Base-by-base conservation (phyloP, 441 rosid genomes). In the Lepidium campestre region DNA sequence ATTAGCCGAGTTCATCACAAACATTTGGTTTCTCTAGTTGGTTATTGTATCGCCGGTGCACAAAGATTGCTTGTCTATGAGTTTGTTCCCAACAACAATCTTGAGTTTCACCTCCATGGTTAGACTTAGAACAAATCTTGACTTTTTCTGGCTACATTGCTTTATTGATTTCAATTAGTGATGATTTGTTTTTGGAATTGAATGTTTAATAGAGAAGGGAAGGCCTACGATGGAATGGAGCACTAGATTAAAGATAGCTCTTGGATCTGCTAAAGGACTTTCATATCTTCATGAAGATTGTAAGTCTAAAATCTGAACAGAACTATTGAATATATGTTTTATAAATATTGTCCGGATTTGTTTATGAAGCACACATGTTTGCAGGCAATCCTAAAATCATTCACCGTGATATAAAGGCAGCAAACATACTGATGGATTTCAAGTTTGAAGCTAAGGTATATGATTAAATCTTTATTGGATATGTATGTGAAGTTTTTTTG, bases 201-300 rank as follows among this genome's bases (percentile, higher is more conserved):
- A 25, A 18, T 66, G 23, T 25, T 10, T 68, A 81, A 56, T 84
- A 93, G 99, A 81, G 23, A 86, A 86, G 62, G 97, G 90, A 50
- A 80, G 85, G 5, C 97, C 93, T n/a, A 79, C 86, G 5, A 88
- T 94, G 98, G 94, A 88, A 57, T 94, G 96, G 94, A 66, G 80
- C 5, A 80, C 89, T 4, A 83, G 99, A 66, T 74, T 89, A 65
- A 91, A 60, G 78, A 89, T 94, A 79, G 98, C 99, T 27, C 71
- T 91, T 78, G 99, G 99, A 14, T 86, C 99, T 76, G 98, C 98
- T 2, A 94, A 88, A 79, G 99, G 99, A 66, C 87, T 94, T 54
- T 96, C 98, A 5, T 94, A 94, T 77, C 93, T 94, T 68, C 99
- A 94, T 73, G 99, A 94, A 82, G 98, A 94, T 80, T 94, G 99